Evolutionary conservation across 108 stramenopile genomes (phyloP).

Genomic region (Parmales sp.): DNA sequence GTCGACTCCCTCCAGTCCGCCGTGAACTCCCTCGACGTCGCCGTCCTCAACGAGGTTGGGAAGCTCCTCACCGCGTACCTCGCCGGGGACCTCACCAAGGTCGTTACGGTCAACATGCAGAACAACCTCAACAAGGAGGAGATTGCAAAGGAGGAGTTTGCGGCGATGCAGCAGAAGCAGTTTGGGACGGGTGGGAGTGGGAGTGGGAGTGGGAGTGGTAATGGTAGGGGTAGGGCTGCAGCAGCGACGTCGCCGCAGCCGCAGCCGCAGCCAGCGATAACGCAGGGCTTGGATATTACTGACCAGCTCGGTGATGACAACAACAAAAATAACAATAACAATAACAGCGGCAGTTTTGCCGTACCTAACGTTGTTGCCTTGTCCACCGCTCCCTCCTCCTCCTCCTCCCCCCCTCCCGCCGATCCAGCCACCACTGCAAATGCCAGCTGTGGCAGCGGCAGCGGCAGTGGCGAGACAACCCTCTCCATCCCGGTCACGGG

Average conservation of each 20-base stretch:
- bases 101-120: neutral
- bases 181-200: neutral
- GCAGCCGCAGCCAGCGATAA: too few species aligned
- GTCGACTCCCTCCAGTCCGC: neutral
- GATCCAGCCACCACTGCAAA: too few species aligned
- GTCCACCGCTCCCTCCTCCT: too few species aligned
- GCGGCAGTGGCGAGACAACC: too few species aligned
- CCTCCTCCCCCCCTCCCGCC: too few species aligned
- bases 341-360: too few species aligned
- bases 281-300: too few species aligned
- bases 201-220: neutral
- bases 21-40: neutral
- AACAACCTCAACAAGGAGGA: neutral
- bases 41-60: neutral
- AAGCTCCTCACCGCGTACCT: slow-evolving; percentile 37
- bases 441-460: too few species aligned
- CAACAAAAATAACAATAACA: too few species aligned
- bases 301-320: too few species aligned
- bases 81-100: slow-evolving; percentile 56
- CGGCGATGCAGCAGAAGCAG: neutral
- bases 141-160: neutral
- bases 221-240: neutral
- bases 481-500: slow-evolving; percentile 65
- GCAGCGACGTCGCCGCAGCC: too few species aligned
- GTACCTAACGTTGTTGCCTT: too few species aligned